phyloP scores from a whole-genome alignment of 2,329 filamentous ascomycete species.

The Chaetomium sp. region DNA sequence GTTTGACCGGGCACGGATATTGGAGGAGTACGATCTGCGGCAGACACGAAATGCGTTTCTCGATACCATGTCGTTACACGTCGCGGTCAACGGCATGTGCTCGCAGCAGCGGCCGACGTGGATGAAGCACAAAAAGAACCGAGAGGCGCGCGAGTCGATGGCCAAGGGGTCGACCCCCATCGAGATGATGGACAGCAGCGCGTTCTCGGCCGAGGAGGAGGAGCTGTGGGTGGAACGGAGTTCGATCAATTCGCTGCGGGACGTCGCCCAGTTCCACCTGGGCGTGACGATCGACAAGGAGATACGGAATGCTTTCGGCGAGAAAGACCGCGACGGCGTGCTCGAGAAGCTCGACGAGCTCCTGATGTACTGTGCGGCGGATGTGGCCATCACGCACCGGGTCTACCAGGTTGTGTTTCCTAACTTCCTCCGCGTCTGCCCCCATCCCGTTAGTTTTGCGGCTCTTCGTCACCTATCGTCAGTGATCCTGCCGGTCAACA shows the following conservation, averaged over 20 bases:
- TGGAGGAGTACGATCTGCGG: conserved; percentile 80
- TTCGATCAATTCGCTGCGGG: conserved; percentile 88
- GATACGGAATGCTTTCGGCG: conserved; percentile 77
- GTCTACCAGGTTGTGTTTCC: conserved; percentile 94
- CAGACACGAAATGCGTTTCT: conserved; percentile 83
- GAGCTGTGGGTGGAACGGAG: conserved; percentile 94
- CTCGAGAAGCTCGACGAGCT: conserved; percentile 69
- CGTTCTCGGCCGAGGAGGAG: conserved; percentile 74
- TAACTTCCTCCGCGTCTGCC: conserved; percentile 80
- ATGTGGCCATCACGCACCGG: conserved; percentile 85
- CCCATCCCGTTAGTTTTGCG: conserved; percentile 95
- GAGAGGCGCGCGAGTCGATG: conserved; percentile 75
- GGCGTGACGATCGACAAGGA: conserved; percentile 87
- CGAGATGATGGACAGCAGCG: conserved; percentile 62
- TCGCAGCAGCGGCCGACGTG: conserved; percentile 92
- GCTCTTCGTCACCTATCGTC: conserved; percentile 88
- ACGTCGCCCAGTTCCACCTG: conserved; percentile 95
- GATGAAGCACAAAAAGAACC: conserved; percentile 93
- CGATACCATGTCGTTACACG: conserved; percentile 97
- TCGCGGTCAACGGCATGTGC: conserved; percentile 98
- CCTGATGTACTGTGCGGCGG: conserved; percentile 88
- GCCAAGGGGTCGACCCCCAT: conserved; percentile 63
- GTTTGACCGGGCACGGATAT: conserved; percentile 81
- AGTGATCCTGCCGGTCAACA: conserved; percentile 84
- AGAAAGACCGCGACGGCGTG: conserved; percentile 67